A percentile compares a stretch with the other conserved stretches of the same genome.
Evolutionary conservation across 2,329 filamentous ascomycete species (phyloP).

Genomic region (Curvularia sp.): DNA sequence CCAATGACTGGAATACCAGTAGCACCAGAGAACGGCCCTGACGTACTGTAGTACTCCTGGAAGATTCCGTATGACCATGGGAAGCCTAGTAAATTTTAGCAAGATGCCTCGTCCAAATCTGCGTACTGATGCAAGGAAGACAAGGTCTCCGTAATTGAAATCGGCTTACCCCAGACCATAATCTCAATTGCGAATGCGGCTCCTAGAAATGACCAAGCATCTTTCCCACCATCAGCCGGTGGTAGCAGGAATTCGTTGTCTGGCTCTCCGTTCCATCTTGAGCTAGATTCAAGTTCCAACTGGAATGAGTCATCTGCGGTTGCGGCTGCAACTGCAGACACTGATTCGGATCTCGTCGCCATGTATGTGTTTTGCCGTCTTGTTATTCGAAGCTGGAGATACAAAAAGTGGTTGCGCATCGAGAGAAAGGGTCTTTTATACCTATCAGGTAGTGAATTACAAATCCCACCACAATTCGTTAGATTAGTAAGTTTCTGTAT

Average conservation of each 20-base stretch:
- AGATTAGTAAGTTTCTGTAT: neutral
- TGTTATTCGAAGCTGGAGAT: neutral
- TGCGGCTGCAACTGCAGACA: neutral
- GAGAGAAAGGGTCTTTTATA: neutral
- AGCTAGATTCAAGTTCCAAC: constrained; percentile 11
- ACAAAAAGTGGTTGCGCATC: neutral
- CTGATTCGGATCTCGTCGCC: constrained; percentile 5
- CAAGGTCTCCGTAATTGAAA: neutral
- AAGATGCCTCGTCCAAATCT: neutral
- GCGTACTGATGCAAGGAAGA: neutral
- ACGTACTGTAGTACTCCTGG: constrained; percentile 70
- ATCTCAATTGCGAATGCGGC: constrained; percentile 60
- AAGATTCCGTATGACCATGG: constrained; percentile 74
- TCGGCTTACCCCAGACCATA: constrained; percentile 56
- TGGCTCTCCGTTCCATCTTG: constrained; percentile 11
- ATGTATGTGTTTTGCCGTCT: neutral
- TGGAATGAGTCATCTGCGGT: constrained; percentile 7
- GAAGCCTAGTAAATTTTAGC: constrained; percentile 60
- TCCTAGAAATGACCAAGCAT: constrained; percentile 61
- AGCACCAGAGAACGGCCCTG: constrained; percentile 63
- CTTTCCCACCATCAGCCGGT: constrained; percentile 58
- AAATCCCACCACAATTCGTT: neutral
- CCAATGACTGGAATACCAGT: constrained; percentile 68
- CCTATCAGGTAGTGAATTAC: neutral
- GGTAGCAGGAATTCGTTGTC: constrained; percentile 46